These are phyloP conservation scores for Mallotus nudiflorus DNA, from an alignment of 345 rosid genomes.

Conservation along the genomic window DNA sequence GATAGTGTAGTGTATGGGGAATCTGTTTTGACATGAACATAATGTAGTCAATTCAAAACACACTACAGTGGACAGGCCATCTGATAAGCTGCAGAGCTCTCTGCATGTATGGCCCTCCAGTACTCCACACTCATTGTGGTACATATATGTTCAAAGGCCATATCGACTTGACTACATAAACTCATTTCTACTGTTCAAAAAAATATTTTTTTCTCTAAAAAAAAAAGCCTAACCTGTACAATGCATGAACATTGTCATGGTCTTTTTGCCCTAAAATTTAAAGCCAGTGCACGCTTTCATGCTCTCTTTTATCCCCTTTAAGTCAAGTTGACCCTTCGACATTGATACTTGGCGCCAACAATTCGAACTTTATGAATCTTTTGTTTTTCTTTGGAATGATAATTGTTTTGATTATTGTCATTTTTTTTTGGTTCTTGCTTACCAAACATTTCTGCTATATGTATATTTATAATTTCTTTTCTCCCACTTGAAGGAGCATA, in stretches of 20 bases:
- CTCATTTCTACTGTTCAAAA: background rate
- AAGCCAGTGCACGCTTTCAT: background rate
- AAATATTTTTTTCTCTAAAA: too few species aligned
- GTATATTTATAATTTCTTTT: background rate
- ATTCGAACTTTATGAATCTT: background rate
- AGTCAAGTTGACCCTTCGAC: conserved; percentile 6
- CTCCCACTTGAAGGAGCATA: background rate
- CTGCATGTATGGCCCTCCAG: conserved; percentile 17
- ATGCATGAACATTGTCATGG: background rate
- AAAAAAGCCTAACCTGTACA: background rate
- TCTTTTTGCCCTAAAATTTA: background rate
- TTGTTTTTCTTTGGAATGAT: background rate
- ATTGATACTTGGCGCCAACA: background rate
- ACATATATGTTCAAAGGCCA: background rate
- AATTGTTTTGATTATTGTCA: background rate
- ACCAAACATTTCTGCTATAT: background rate
- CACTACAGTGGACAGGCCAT: conserved; percentile 21
- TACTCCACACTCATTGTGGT: background rate
- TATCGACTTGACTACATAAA: conserved; percentile 12
- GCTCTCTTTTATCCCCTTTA: background rate
- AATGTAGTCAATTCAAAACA: conserved; percentile 32
- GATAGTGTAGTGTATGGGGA: background rate
- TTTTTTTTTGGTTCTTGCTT: background rate
- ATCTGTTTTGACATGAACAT: background rate
- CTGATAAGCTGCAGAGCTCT: conserved; percentile 9